Percentiles rank a stretch among this genome's conserved stretches.
phyloP scores from a whole-genome alignment of 352 stramenopile species.

The Globisporangium recalcitrans region DNA sequence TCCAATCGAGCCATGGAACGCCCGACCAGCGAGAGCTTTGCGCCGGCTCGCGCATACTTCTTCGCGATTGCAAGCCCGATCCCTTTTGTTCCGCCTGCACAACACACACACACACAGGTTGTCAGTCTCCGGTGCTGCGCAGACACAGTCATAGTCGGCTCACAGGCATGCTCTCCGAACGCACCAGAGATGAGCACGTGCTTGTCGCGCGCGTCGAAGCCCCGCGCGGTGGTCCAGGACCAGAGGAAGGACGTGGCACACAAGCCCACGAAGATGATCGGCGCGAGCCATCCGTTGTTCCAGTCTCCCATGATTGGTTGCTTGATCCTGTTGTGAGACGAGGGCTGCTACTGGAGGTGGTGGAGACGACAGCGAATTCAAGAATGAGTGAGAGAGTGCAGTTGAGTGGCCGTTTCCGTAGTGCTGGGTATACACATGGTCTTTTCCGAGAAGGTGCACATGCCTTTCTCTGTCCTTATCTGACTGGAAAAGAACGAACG shows the following conservation, averaged over 20 bases:
- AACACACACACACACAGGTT: background rate
- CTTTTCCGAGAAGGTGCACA: no score
- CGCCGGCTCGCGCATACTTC: conserved; percentile 44
- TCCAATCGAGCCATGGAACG: conserved; percentile 10
- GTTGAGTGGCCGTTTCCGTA: no score
- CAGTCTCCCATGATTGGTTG: background rate
- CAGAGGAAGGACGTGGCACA: conserved; percentile 43
- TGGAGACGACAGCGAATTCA: background rate
- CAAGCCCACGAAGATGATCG: conserved; percentile 11
- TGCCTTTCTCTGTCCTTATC: no score
- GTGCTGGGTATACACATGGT: no score
- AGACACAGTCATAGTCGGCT: no score
- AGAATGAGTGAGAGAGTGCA: background rate
- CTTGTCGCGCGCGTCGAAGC: conserved; percentile 40
- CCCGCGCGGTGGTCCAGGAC: conserved; percentile 36
- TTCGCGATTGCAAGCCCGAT: conserved; percentile 58
- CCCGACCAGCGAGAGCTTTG: conserved; percentile 25
- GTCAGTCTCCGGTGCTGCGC: background rate
- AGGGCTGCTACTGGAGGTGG: background rate
- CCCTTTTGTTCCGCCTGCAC: conserved; percentile 13
- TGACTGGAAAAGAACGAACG: no score
- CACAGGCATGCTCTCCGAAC: no score
- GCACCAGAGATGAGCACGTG: conserved; percentile 61
- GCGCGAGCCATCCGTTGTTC: conserved; percentile 11
- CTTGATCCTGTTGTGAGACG: background rate